Evolutionary conservation across 768 basidiomycete species (phyloP).

Genomic region (Steccherinum ochraceum): DNA sequence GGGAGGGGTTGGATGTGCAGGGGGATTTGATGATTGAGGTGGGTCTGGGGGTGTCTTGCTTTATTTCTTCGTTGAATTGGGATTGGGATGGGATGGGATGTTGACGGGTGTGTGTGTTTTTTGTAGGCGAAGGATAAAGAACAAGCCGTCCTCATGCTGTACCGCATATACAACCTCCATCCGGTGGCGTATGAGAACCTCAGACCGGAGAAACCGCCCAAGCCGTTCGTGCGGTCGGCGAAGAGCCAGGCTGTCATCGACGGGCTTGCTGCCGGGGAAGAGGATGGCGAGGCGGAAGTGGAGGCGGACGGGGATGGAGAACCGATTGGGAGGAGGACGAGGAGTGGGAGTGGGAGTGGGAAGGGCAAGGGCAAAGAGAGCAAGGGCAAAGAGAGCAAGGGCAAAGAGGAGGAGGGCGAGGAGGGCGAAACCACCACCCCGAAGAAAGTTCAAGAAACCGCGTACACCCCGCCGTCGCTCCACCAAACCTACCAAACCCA

Average conservation of each 20-base stretch:
- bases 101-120: neutral
- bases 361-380: too few species aligned
- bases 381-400: too few species aligned
- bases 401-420: neutral
- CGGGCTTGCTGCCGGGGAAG: neutral
- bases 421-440: neutral
- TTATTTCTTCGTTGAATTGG: neutral
- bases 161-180: constrained; percentile 68
- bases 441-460: neutral
- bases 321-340: neutral
- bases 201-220: constrained; percentile 25
- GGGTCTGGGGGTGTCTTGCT: neutral
- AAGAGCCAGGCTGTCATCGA: constrained; percentile 1
- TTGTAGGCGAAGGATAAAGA: constrained; percentile 79
- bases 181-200: constrained; percentile 49
- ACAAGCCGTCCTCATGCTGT: constrained; percentile 84
- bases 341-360: neutral
- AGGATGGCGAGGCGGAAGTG: constrained; percentile 11
- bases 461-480: neutral
- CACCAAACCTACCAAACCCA: neutral
- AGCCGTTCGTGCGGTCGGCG: constrained; percentile 13
- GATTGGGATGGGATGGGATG: neutral
- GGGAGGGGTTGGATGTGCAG: too few species aligned
- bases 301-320: constrained; percentile 12
- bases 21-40: constrained; percentile 87